Conservation (phyloP, 2,329 filamentous ascomycete genomes). For the Alternaria hordeiaustralica region DNA sequence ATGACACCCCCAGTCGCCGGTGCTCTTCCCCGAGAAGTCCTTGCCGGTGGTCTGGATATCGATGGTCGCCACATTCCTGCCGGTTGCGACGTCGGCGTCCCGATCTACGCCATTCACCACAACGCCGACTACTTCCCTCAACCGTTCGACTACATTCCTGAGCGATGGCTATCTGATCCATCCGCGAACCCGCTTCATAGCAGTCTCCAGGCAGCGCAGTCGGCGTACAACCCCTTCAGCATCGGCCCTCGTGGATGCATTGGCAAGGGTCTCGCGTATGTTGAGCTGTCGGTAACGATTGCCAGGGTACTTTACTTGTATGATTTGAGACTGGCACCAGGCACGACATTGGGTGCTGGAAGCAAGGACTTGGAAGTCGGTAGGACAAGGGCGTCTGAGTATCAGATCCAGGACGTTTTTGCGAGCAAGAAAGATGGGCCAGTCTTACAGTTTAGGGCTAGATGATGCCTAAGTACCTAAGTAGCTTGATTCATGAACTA, state of each 20-base stretch:
- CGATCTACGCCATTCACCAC: slow-evolving; percentile 49
- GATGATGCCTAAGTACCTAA: background rate
- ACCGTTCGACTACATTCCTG: slow-evolving; percentile 47
- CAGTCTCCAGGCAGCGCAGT: slow-evolving; percentile 58
- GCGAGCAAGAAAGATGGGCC: slow-evolving; percentile 76
- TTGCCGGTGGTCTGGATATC: slow-evolving; percentile 47
- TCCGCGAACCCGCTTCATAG: slow-evolving; percentile 36
- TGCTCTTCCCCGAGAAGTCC: slow-evolving; percentile 47
- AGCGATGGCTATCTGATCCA: slow-evolving; percentile 47
- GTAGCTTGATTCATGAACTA: background rate
- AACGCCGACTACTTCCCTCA: slow-evolving; percentile 48
- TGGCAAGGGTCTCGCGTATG: slow-evolving; percentile 72
- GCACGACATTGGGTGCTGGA: slow-evolving; percentile 41
- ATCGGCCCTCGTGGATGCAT: slow-evolving; percentile 75
- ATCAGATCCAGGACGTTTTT: slow-evolving; percentile 75
- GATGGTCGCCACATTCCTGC: slow-evolving; percentile 46
- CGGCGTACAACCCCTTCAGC: slow-evolving; percentile 77
- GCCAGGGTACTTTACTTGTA: slow-evolving; percentile 68
- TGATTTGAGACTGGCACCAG: slow-evolving; percentile 57
- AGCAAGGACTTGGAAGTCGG: slow-evolving; percentile 40
- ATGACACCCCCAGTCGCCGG: slow-evolving; percentile 50
- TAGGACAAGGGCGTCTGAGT: slow-evolving; percentile 58
- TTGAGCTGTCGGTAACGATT: slow-evolving; percentile 69
- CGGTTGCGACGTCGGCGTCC: slow-evolving; percentile 46
- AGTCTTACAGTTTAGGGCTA: slow-evolving; percentile 62